Conservation (phyloP, 164 flowering plant genomes). For the Kingdonia uniflora region DNA sequence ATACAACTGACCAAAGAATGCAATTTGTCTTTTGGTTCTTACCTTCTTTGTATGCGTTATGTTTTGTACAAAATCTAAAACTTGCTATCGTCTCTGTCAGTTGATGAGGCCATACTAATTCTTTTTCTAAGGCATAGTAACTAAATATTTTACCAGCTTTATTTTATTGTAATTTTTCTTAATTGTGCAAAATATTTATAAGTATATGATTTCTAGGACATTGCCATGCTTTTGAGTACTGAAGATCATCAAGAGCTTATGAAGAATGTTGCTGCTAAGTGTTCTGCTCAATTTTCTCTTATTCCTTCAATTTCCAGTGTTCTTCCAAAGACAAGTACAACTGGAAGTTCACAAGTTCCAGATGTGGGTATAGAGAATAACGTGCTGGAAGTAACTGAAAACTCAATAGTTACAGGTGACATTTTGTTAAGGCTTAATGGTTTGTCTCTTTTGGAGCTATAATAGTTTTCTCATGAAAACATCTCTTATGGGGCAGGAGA, state of each 20-base stretch:
- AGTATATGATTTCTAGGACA: conserved; percentile 40
- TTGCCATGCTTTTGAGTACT: conserved; percentile 69
- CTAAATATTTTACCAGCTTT: too few species aligned
- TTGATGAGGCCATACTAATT: too few species aligned
- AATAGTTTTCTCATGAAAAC: not conserved
- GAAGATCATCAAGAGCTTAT: conserved; percentile 67
- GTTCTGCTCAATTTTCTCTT: conserved; percentile 51
- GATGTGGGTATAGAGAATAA: conserved; percentile 16
- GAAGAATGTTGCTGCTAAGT: conserved; percentile 70
- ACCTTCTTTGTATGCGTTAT: too few species aligned
- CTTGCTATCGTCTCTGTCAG: too few species aligned
- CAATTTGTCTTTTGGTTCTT: too few species aligned
- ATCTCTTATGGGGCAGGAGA: conserved; percentile 34
- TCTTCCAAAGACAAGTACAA: conserved; percentile 15
- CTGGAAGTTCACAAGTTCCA: conserved; percentile 16
- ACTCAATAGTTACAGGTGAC: conserved; percentile 14
- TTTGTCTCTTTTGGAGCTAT: conserved; percentile 11
- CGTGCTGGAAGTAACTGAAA: conserved; percentile 18
- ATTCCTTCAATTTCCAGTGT: conserved; percentile 47
- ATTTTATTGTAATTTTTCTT: too few species aligned
- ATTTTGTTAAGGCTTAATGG: conserved; percentile 33
- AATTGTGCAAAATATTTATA: not conserved
- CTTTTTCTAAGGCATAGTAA: too few species aligned
- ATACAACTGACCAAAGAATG: too few species aligned
- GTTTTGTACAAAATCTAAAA: too few species aligned